Base-by-base conservation (phyloP, 1,139 yeast species). In the Sugiyamaella japonica region DNA sequence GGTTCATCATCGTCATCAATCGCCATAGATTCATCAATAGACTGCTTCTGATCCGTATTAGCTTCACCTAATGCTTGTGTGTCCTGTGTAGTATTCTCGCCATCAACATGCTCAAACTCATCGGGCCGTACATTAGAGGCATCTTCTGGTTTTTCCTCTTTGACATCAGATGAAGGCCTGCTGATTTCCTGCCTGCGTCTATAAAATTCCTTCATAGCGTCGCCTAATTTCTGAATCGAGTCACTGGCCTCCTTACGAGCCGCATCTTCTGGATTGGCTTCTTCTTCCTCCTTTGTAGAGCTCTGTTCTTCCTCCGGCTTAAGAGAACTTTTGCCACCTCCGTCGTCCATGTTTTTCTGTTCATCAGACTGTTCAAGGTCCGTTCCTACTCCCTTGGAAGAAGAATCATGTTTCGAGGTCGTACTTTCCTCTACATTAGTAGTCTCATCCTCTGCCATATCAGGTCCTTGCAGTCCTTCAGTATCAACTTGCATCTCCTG, bases 21-120 rank as follows among this genome's bases (percentile, higher is more conserved):
- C 0, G 95, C 97, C 81, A 81, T 85, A 13, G 84, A 85, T 50
- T 91, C 96, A 66, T 91, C 86, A 56, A 90, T 80, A 0, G 83
- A 71, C 66, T 89, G 95, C 39, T 82, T 76, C 66, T 89, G 90
- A 50, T 90, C 97, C 63, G 84, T 81, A 55, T 84, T 82, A 6
- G 97, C 96, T 45, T 95, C 84, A 23, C 98, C 99, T 55, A 93
- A 73, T 0, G 98, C 99, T 70, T 95, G 98, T 0, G 96, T 87
- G 55, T 88, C 93, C 40, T 70, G 72, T 44, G 85, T 83, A 61
- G 84, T 84, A 48, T 86, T 90, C 9, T 68, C 73, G 43, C 95
- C 97, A 47, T 89, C 93, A 54, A 89, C 79, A 68, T 93, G 98
- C 69, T 91, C 95, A 70, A 91, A 89, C 63, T 90, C 97, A 66